These are phyloP conservation scores for Globisporangium megalacanthum DNA, from an alignment of 352 stramenopile genomes.

Conservation along the genomic window DNA sequence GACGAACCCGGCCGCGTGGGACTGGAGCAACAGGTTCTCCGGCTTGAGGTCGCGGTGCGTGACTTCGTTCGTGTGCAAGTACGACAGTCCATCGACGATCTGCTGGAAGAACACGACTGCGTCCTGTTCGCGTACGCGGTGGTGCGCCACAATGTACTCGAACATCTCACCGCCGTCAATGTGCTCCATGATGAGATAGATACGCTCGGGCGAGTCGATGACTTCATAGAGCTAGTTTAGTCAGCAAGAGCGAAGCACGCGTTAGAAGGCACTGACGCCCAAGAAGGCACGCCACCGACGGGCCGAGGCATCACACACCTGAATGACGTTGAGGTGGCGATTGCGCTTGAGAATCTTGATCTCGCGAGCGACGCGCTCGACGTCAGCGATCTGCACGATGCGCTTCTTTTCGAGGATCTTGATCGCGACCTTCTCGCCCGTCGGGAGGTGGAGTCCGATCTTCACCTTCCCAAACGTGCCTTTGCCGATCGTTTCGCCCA, in stretches of 20 bases:
- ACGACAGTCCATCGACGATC: slow-evolving; percentile 98
- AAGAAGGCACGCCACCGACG: not conserved
- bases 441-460: slow-evolving; percentile 34
- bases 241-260: not conserved
- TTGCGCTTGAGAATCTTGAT: slow-evolving; percentile 99
- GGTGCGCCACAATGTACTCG: slow-evolving; percentile 99
- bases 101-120: slow-evolving; percentile 95
- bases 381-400: slow-evolving; percentile 98
- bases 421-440: slow-evolving; percentile 98
- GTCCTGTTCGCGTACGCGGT: slow-evolving; percentile 43
- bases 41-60: slow-evolving; percentile 98
- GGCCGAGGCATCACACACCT: slow-evolving; percentile 75
- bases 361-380: slow-evolving; percentile 99
- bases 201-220: slow-evolving; percentile 99
- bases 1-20: slow-evolving; percentile 94
- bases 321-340: slow-evolving; percentile 99
- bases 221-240: slow-evolving; percentile 81
- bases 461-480: slow-evolving; percentile 99
- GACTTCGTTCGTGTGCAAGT: slow-evolving; percentile 99
- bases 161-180: slow-evolving; percentile 93
- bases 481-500: slow-evolving; percentile 99
- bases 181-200: slow-evolving; percentile 95
- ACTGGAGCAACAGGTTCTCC: slow-evolving; percentile 92
- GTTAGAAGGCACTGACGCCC: not conserved
- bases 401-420: slow-evolving; percentile 99